phyloP scores from a whole-genome alignment of 352 stramenopile genomes.

The Globisporangium paroecandrum region DNA sequence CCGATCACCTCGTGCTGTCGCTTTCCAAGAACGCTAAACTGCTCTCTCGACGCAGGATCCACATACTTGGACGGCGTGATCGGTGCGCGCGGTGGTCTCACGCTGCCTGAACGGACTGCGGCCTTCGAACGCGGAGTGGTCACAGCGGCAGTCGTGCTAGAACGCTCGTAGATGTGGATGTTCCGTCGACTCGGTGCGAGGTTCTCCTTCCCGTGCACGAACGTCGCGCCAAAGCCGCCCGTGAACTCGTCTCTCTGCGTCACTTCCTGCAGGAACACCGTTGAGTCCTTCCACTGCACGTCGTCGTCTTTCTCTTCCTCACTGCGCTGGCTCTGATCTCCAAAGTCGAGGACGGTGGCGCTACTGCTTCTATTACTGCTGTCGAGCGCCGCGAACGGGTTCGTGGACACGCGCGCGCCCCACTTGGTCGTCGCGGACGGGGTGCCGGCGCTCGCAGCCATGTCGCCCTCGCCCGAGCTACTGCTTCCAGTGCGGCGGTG shows the following conservation, averaged over 20 bases:
- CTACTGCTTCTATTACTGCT: neutral
- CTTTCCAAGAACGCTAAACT: constrained; percentile 22
- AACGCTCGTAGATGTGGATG: constrained; percentile 17
- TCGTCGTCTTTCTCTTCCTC: constrained; percentile 15
- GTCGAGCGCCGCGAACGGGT: constrained; percentile 23
- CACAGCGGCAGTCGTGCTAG: neutral
- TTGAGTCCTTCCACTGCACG: constrained; percentile 19
- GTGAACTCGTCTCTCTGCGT: constrained; percentile 3
- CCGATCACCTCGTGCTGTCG: constrained; percentile 5
- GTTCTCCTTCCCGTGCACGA: constrained; percentile 22
- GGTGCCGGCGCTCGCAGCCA: neutral
- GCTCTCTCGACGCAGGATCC: constrained; percentile 1
- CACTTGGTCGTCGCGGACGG: constrained; percentile 26
- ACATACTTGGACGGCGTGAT: constrained; percentile 6
- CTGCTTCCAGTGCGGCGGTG: neutral
- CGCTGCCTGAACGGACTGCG: neutral
- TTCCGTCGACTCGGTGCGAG: constrained; percentile 17
- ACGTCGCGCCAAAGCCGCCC: constrained; percentile 2
- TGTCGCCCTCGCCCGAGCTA: constrained; percentile 4
- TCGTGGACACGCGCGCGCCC: constrained; percentile 20
- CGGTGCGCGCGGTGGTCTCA: constrained; percentile 15
- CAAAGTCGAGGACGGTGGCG: constrained; percentile 8
- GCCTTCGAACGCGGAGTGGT: constrained; percentile 2
- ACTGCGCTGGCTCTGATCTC: constrained; percentile 11
- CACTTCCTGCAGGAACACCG: constrained; percentile 16